Evolutionary conservation across 1,284 basidiomycete species (phyloP).

Genomic region (Erythrobasidium hasegawianum): DNA sequence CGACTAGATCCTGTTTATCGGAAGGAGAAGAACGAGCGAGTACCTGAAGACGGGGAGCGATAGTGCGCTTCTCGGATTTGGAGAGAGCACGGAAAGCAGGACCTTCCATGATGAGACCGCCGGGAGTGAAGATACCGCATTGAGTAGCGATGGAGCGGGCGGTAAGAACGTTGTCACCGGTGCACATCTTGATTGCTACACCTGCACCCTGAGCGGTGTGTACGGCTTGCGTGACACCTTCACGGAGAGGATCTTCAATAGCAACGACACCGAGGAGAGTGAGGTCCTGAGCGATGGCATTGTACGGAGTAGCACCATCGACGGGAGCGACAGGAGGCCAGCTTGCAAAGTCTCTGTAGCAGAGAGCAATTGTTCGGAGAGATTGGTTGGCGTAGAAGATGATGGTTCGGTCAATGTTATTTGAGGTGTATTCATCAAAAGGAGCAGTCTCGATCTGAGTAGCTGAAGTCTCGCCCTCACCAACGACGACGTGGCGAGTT

Average conservation of each 20-base stretch:
- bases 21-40: slow-evolving; percentile 93
- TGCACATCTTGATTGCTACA: slow-evolving; percentile 98
- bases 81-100: slow-evolving; percentile 61
- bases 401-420: slow-evolving; percentile 83
- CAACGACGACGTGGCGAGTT: slow-evolving; percentile 65
- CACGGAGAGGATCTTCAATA: slow-evolving; percentile 92
- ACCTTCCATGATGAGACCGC: slow-evolving; percentile 95
- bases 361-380: slow-evolving; percentile 85
- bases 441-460: slow-evolving; percentile 47
- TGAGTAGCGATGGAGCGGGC: slow-evolving; percentile 80
- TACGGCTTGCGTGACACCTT: slow-evolving; percentile 84
- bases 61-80: slow-evolving; percentile 53
- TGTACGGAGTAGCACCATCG: slow-evolving; percentile 63
- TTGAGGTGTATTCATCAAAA: slow-evolving; percentile 59
- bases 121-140: slow-evolving; percentile 87
- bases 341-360: slow-evolving; percentile 77
- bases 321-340: slow-evolving; percentile 70
- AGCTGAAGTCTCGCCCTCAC: slow-evolving; percentile 45
- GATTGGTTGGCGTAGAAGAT: slow-evolving; percentile 96
- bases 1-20: slow-evolving; percentile 91
- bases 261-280: slow-evolving; percentile 84
- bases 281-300: slow-evolving; percentile 66
- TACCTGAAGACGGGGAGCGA: slow-evolving; percentile 59
- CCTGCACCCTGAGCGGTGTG: slow-evolving; percentile 58
- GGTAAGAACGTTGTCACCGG: slow-evolving; percentile 93